These are phyloP conservation scores for Pterocarpus macrocarpus DNA, from an alignment of 306 rosid species.

Conservation along the genomic window DNA sequence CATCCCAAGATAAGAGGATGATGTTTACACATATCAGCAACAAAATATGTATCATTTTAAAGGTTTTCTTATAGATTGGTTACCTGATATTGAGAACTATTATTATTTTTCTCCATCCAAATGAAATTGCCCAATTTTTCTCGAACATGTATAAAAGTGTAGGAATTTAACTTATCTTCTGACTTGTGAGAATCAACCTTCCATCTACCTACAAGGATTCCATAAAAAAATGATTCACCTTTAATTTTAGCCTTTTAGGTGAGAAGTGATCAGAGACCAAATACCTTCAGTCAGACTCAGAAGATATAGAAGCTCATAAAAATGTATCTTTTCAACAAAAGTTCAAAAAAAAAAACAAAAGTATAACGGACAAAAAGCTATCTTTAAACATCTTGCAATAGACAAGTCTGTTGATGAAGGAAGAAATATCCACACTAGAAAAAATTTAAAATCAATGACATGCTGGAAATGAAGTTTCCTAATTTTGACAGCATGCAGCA, in stretches of 20 bases:
- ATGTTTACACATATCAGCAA: not conserved
- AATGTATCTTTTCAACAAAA: too few relatives aligned
- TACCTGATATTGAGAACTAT: conserved; percentile 54
- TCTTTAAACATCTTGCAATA: too few relatives aligned
- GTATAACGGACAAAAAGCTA: too few relatives aligned
- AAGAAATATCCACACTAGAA: too few relatives aligned
- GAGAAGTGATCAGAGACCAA: not conserved
- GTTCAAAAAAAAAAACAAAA: too few relatives aligned
- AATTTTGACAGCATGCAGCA: too few relatives aligned
- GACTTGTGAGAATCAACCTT: conserved; percentile 56
- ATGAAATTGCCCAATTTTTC: conserved; percentile 51
- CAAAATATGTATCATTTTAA: not conserved
- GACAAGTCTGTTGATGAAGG: too few relatives aligned
- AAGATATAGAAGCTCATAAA: too few relatives aligned
- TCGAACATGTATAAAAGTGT: conserved; percentile 45
- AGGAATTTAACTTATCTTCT: conserved; percentile 51
- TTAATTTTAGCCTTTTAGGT: conserved; percentile 33
- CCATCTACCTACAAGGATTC: conserved; percentile 64
- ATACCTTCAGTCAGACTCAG: too few relatives aligned
- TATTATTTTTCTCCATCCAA: conserved; percentile 37
- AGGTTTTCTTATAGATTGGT: conserved; percentile 35
- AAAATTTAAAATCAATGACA: too few relatives aligned
- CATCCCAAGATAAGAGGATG: too few relatives aligned
- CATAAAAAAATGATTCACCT: conserved; percentile 27
- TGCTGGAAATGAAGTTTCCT: too few relatives aligned